A percentile compares a stretch with the other conserved stretches of the same genome.
These are phyloP conservation scores for Phytophthora niederhauseri DNA, from an alignment of 352 stramenopile species.

Conservation along the genomic window DNA sequence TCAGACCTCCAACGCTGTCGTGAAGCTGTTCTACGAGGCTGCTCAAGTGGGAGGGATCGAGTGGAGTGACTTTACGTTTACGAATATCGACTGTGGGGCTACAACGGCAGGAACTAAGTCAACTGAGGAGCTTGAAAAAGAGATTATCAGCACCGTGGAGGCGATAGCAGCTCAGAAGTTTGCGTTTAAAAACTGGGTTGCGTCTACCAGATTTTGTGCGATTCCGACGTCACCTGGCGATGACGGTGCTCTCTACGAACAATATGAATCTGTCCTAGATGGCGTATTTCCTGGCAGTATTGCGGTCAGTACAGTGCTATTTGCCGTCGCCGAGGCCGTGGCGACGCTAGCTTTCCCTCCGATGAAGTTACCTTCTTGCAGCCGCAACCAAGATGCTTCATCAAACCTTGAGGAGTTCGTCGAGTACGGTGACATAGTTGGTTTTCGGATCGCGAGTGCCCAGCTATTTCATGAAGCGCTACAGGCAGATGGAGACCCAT, in stretches of 20 bases:
- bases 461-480: conserved; percentile 26
- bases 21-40: conserved; percentile 48
- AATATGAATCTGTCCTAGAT: conserved; percentile 46
- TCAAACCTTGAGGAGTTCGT: conserved; percentile 51
- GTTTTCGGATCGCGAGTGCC: conserved; percentile 37
- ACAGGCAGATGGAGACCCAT: conserved; percentile 28
- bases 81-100: conserved; percentile 42
- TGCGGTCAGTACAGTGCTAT: conserved; percentile 55
- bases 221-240: conserved; percentile 29
- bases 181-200: conserved; percentile 71
- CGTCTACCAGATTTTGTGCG: conserved; percentile 43
- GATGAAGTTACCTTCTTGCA: neutral
- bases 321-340: conserved; percentile 59
- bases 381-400: conserved; percentile 4
- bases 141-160: conserved; percentile 43
- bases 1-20: conserved; percentile 44
- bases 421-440: conserved; percentile 49
- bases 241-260: conserved; percentile 7
- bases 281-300: conserved; percentile 55
- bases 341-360: conserved; percentile 4
- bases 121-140: conserved; percentile 37
- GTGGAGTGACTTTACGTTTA: conserved; percentile 84
- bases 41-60: conserved; percentile 53
- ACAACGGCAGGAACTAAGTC: conserved; percentile 26
- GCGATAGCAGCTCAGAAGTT: conserved; percentile 51